These are phyloP conservation scores for Cerrena zonata DNA, from an alignment of 1,284 basidiomycete species.

Conservation along the genomic window DNA sequence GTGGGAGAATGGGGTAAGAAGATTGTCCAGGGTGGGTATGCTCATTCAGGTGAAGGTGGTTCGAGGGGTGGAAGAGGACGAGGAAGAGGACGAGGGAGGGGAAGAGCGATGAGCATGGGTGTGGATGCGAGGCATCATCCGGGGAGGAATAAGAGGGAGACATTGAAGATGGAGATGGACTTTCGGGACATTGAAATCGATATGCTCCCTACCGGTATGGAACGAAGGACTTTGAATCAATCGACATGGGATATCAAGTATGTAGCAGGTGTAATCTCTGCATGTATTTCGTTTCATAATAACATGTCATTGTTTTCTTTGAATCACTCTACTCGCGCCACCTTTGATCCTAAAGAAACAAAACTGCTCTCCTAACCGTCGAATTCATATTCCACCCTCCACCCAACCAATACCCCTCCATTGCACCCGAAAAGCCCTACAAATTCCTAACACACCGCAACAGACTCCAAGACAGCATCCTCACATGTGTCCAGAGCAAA, in stretches of 20 bases:
- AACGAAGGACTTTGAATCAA: conserved; percentile 66
- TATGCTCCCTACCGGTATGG: conserved; percentile 78
- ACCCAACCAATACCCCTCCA: conserved; percentile 34
- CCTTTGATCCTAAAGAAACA: conserved; percentile 49
- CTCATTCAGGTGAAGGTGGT: conserved; percentile 5
- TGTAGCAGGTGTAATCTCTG: conserved; percentile 24
- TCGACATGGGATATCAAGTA: conserved; percentile 79
- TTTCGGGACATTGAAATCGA: conserved; percentile 67
- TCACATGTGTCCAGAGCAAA: conserved; percentile 42
- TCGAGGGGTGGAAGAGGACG: conserved; percentile 22
- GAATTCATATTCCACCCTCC: conserved; percentile 62
- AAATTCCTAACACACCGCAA: conserved; percentile 61
- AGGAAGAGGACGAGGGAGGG: conserved; percentile 25
- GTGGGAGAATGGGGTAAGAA: conserved; percentile 68
- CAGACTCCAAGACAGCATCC: conserved; percentile 43
- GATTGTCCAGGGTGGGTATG: conserved; percentile 53
- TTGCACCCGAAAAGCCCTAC: conserved; percentile 37
- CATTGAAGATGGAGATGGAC: conserved; percentile 62
- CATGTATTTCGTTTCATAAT: background rate
- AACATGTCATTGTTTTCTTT: conserved; percentile 4
- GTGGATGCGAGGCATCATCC: conserved; percentile 11
- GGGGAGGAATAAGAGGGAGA: conserved; percentile 50
- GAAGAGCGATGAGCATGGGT: conserved; percentile 10
- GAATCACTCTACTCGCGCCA: conserved; percentile 1
- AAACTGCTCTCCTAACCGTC: conserved; percentile 64